Percentiles rank a stretch among this genome's conserved stretches.
Evolutionary conservation across 768 basidiomycete species (phyloP).

Genomic region (Trametes cinnabarina): DNA sequence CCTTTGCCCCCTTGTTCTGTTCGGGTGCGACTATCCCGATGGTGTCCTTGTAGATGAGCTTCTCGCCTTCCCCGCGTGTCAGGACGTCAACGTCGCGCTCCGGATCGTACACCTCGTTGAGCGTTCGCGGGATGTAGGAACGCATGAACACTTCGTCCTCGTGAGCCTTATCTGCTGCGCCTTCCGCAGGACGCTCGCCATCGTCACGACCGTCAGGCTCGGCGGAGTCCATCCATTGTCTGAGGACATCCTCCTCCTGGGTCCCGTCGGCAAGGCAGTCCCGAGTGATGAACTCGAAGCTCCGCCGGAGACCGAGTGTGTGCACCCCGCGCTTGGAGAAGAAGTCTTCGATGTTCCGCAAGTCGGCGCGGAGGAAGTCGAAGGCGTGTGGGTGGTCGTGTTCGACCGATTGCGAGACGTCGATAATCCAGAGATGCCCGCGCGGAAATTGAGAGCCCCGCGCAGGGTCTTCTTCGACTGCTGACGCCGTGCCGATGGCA

Average conservation of each 20-base stretch:
- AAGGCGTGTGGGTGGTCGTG: slow-evolving; percentile 96
- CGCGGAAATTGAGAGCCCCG: slow-evolving; percentile 5
- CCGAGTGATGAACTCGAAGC: slow-evolving; percentile 86
- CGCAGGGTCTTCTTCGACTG: slow-evolving; percentile 1
- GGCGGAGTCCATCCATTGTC: slow-evolving; percentile 48
- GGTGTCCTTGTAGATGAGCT: slow-evolving; percentile 83
- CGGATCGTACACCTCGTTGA: slow-evolving; percentile 93
- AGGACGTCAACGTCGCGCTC: slow-evolving; percentile 86
- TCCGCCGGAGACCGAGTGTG: slow-evolving; percentile 74
- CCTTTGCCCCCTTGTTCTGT: slow-evolving; percentile 9
- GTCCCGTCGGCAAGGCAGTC: slow-evolving; percentile 41
- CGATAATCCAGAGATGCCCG: slow-evolving; percentile 86
- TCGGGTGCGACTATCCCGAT: slow-evolving; percentile 68
- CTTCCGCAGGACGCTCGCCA: neutral
- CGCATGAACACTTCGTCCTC: slow-evolving; percentile 89
- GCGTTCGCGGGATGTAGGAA: slow-evolving; percentile 88
- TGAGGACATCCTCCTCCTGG: slow-evolving; percentile 32
- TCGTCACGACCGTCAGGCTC: slow-evolving; percentile 18
- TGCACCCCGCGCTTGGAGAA: slow-evolving; percentile 74
- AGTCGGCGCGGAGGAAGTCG: slow-evolving; percentile 91
- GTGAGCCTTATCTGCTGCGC: slow-evolving; percentile 38
- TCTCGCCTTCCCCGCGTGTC: slow-evolving; percentile 62
- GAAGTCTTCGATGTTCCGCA: slow-evolving; percentile 92
- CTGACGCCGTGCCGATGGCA: neutral
- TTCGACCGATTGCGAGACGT: slow-evolving; percentile 98